Conservation (phyloP, 805 yeast genomes). For the Saccharomycopsis oosterbeekiorum region DNA sequence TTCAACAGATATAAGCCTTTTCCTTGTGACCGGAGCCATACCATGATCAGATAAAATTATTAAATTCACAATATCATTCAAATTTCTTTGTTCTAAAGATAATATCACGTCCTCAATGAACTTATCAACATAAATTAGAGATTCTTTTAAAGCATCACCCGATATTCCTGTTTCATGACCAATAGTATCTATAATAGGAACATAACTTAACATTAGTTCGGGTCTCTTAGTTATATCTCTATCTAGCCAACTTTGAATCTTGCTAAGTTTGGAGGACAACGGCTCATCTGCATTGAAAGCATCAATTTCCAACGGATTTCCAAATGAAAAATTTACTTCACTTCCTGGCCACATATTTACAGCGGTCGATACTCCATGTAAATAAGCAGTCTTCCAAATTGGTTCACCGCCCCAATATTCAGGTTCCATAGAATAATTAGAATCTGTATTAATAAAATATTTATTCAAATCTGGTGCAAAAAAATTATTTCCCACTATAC, state of each 20-base stretch:
- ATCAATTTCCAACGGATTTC: constrained; percentile 47
- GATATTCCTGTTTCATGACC: constrained; percentile 68
- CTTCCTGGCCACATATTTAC: constrained; percentile 98
- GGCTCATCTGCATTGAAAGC: constrained; percentile 55
- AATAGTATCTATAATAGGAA: constrained; percentile 70
- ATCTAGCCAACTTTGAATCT: constrained; percentile 64
- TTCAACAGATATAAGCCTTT: constrained; percentile 61
- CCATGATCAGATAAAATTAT: constrained; percentile 86
- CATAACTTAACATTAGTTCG: constrained; percentile 65
- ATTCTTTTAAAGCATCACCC: constrained; percentile 46
- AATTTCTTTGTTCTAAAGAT: constrained; percentile 44
- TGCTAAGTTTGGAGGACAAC: constrained; percentile 44
- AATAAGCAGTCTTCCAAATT: constrained; percentile 67
- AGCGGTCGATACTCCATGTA: constrained; percentile 53
- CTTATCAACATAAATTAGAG: constrained; percentile 53
- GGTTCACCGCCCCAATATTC: constrained; percentile 90
- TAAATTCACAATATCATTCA: constrained; percentile 59
- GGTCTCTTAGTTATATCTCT: constrained; percentile 47
- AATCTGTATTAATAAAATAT: constrained; percentile 56
- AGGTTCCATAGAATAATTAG: constrained; percentile 39
- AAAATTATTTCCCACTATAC: constrained; percentile 77
- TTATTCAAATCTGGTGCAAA: constrained; percentile 47
- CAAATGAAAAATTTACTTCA: constrained; percentile 49
- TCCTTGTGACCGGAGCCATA: constrained; percentile 77
- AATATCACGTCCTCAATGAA: constrained; percentile 42